Conservation (phyloP, 1,284 basidiomycete genomes). For the Papiliotrema terrestris region DNA sequence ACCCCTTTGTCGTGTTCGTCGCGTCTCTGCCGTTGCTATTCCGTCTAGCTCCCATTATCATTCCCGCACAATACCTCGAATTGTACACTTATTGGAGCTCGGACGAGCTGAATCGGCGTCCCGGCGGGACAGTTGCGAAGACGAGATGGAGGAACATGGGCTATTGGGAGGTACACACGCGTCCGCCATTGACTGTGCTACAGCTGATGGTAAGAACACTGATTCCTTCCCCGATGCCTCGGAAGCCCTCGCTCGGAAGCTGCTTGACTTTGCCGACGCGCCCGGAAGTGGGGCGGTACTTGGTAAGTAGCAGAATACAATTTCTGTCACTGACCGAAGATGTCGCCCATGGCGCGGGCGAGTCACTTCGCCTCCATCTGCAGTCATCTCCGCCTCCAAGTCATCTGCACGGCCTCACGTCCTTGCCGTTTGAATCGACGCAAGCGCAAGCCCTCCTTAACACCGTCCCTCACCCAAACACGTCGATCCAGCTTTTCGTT, state of each 20-base stretch:
- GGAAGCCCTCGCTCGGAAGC: slow-evolving; percentile 58
- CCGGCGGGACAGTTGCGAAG: slow-evolving; percentile 6
- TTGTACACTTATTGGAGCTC: slow-evolving; percentile 37
- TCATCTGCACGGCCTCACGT: slow-evolving; percentile 61
- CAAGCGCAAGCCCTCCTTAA: slow-evolving; percentile 54
- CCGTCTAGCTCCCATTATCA: slow-evolving; percentile 17
- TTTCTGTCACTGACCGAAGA: slow-evolving; percentile 48
- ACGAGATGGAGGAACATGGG: slow-evolving; percentile 44
- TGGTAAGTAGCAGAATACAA: slow-evolving; percentile 49
- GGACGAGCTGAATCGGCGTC: slow-evolving; percentile 21
- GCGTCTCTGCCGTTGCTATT: slow-evolving; percentile 27
- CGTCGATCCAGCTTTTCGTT: slow-evolving; percentile 25
- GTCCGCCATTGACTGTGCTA: background rate
- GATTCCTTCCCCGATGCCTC: slow-evolving; percentile 60
- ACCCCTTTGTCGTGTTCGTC: slow-evolving; percentile 16
- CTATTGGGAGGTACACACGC: slow-evolving; percentile 34
- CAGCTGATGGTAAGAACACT: slow-evolving; percentile 47
- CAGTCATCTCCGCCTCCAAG: slow-evolving; percentile 51
- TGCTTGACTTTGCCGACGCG: slow-evolving; percentile 53
- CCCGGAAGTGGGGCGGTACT: slow-evolving; percentile 52
- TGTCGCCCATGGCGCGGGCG: slow-evolving; percentile 68
- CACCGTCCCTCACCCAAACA: slow-evolving; percentile 7
- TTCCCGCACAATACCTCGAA: slow-evolving; percentile 29
- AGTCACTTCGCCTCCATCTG: slow-evolving; percentile 56
- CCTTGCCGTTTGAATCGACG: slow-evolving; percentile 55